A percentile compares a stretch with the other conserved stretches of the same genome.
These are phyloP conservation scores for Vaccinium corymbosum DNA, from an alignment of 148 eudicot species.

Conservation along the genomic window DNA sequence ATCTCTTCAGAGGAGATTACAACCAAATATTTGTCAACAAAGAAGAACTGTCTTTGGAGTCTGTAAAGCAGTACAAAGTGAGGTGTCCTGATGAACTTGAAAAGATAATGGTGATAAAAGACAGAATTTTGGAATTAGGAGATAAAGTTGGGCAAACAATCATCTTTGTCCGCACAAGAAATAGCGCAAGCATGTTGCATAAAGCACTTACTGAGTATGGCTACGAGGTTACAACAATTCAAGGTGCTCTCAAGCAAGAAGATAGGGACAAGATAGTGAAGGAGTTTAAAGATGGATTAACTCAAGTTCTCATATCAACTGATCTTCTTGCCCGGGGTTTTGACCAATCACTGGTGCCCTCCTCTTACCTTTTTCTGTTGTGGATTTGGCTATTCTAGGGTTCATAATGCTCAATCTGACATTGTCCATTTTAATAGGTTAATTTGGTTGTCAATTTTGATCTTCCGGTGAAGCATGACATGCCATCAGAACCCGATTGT, in stretches of 20 bases:
- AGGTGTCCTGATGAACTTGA: constrained; percentile 71
- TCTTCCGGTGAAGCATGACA: constrained; percentile 57
- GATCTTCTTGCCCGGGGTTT: constrained; percentile 94
- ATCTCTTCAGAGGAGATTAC: constrained; percentile 42
- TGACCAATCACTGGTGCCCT: constrained; percentile 77
- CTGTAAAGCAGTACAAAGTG: constrained; percentile 88
- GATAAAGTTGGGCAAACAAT: constrained; percentile 85
- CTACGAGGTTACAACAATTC: constrained; percentile 88
- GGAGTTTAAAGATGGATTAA: constrained; percentile 88
- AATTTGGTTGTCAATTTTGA: constrained; percentile 91
- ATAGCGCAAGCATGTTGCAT: constrained; percentile 65
- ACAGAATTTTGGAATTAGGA: constrained; percentile 74
- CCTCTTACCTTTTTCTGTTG: background rate
- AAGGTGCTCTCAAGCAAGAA: constrained; percentile 73
- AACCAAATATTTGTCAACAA: constrained; percentile 82
- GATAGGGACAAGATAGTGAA: constrained; percentile 84
- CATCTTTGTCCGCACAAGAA: constrained; percentile 71
- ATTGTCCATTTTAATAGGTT: constrained; percentile 43
- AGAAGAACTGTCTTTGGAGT: constrained; percentile 75
- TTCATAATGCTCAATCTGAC: background rate
- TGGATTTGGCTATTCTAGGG: background rate
- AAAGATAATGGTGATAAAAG: constrained; percentile 65
- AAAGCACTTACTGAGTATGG: constrained; percentile 65
- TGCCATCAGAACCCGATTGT: constrained; percentile 65
- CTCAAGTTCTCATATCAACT: constrained; percentile 88